These are phyloP conservation scores for Elongisporangium anandrum DNA, from an alignment of 352 stramenopile species.

Conservation along the genomic window DNA sequence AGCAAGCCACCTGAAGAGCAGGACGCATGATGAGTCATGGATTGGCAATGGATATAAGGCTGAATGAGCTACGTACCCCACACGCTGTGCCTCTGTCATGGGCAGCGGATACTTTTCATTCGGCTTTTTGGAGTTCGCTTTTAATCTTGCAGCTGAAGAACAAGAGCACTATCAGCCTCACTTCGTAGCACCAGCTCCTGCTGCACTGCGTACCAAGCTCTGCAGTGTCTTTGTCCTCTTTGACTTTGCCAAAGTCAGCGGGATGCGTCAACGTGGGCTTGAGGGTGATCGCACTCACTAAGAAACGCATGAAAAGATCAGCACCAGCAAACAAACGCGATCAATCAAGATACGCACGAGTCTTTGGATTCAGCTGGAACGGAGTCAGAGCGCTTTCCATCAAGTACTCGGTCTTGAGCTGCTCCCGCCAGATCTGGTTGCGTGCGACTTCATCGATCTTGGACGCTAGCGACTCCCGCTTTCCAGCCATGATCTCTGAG, in stretches of 20 bases:
- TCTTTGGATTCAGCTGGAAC: conserved; percentile 85
- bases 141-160: background rate
- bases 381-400: conserved; percentile 69
- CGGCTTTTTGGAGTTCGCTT: conserved; percentile 46
- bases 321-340: too few relatives aligned
- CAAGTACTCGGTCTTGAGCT: conserved; percentile 79
- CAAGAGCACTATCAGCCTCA: background rate
- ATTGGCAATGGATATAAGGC: background rate
- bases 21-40: background rate
- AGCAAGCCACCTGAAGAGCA: conserved; percentile 52
- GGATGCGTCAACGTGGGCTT: conserved; percentile 78
- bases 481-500: too few relatives aligned
- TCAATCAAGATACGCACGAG: conserved; percentile 33
- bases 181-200: background rate
- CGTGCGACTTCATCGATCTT: conserved; percentile 83
- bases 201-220: conserved; percentile 32
- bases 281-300: conserved; percentile 72
- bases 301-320: background rate
- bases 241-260: conserved; percentile 57
- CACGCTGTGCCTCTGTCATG: conserved; percentile 70
- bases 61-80: conserved; percentile 33
- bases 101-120: conserved; percentile 60
- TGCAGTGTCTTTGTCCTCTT: conserved; percentile 45
- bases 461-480: conserved; percentile 66
- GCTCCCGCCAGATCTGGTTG: conserved; percentile 88